Percentiles rank a stretch among this genome's conserved stretches.
These are phyloP conservation scores for Hygrocybe coccinea DNA, from an alignment of 768 basidiomycete genomes.

Conservation along the genomic window DNA sequence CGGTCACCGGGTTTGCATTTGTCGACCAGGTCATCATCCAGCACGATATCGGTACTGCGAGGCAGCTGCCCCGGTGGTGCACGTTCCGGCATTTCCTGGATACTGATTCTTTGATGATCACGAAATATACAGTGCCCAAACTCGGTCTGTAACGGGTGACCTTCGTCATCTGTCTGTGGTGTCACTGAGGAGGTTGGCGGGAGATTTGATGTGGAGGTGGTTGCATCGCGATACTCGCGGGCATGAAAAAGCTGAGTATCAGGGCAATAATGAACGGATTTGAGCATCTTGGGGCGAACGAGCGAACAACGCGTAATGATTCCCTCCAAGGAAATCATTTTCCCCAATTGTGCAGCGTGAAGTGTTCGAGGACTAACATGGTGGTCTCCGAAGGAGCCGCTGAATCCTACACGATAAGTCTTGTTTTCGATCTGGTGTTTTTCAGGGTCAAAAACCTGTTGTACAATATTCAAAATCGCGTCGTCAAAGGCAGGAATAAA, in stretches of 20 bases:
- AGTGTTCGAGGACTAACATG: slow-evolving; percentile 94
- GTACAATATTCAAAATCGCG: slow-evolving; percentile 69
- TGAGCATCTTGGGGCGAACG: slow-evolving; percentile 97
- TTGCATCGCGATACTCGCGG: slow-evolving; percentile 89
- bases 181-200: slow-evolving; percentile 83
- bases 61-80: slow-evolving; percentile 97
- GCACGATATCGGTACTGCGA: slow-evolving; percentile 89
- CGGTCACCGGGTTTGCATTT: slow-evolving; percentile 97
- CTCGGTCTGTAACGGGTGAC: slow-evolving; percentile 81
- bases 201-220: slow-evolving; percentile 77
- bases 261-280: slow-evolving; percentile 94
- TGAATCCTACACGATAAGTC: slow-evolving; percentile 82
- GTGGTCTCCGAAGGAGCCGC: slow-evolving; percentile 96
- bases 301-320: slow-evolving; percentile 98
- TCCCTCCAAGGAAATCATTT: slow-evolving; percentile 96
- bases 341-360: slow-evolving; percentile 81
- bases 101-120: slow-evolving; percentile 95
- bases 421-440: slow-evolving; percentile 81
- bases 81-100: slow-evolving; percentile 99
- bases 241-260: slow-evolving; percentile 78
- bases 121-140: slow-evolving; percentile 88
- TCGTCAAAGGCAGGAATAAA: slow-evolving; percentile 87
- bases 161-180: slow-evolving; percentile 90
- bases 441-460: slow-evolving; percentile 66
- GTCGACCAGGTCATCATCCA: slow-evolving; percentile 96